A percentile compares a stretch with the other conserved stretches of the same genome.
Evolutionary conservation across 1,139 yeast genomes (phyloP).

Genomic region (Pichia kudriavzevii): DNA sequence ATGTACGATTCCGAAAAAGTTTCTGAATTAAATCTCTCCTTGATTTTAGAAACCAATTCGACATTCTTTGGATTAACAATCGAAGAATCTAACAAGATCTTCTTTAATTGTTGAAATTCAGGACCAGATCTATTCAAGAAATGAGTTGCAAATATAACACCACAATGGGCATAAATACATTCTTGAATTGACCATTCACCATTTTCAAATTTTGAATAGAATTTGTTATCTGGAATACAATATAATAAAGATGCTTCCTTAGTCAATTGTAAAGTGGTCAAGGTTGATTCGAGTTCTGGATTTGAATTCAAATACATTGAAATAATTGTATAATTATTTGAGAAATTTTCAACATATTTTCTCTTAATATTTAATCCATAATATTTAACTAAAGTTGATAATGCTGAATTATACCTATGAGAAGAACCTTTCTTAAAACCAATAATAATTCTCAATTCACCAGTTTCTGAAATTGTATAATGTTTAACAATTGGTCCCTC

Average conservation of each 20-base stretch:
- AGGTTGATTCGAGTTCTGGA: slow-evolving; percentile 42
- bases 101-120: slow-evolving; percentile 67
- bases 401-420: slow-evolving; percentile 81
- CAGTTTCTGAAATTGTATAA: slow-evolving; percentile 67
- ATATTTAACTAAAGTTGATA: slow-evolving; percentile 81
- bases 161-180: slow-evolving; percentile 89
- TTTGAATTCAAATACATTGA: slow-evolving; percentile 72
- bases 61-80: slow-evolving; percentile 54
- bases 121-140: slow-evolving; percentile 91
- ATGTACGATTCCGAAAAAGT: slow-evolving; percentile 86
- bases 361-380: slow-evolving; percentile 81
- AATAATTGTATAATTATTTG: slow-evolving; percentile 80
- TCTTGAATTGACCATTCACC: slow-evolving; percentile 89
- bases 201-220: slow-evolving; percentile 64
- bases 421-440: slow-evolving; percentile 84
- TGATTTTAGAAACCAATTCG: slow-evolving; percentile 73
- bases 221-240: slow-evolving; percentile 83
- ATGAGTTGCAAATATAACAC: slow-evolving; percentile 86
- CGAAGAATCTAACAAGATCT: slow-evolving; percentile 46
- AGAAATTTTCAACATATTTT: slow-evolving; percentile 89
- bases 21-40: slow-evolving; percentile 86
- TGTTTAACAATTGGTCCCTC: slow-evolving; percentile 93
- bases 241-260: slow-evolving; percentile 91
- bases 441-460: slow-evolving; percentile 79
- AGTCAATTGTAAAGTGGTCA: slow-evolving; percentile 82